Base-by-base conservation (phyloP, 2,329 filamentous ascomycete genomes). In the Ophiostoma himal-ulmi region DNA sequence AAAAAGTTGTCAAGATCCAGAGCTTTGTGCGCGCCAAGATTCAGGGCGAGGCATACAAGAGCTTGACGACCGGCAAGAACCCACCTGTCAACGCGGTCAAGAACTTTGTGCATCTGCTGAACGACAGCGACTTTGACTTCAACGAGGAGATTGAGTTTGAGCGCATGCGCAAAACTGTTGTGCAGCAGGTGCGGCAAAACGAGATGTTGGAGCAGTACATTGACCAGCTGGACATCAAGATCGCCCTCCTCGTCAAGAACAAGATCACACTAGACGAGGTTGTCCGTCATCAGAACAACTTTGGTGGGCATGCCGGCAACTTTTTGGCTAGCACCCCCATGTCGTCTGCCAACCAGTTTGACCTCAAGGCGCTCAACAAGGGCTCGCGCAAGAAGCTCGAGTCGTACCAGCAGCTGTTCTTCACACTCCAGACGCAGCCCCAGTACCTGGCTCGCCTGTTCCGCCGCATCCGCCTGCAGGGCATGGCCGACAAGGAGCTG, bases 231-330 rank as follows among this genome's bases (percentile, higher is more conserved):
- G 96, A 99, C 77, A 97, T 99, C 83, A 99, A 99, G 82, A 99
- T 99, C 78, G 95, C 95, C 0, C 86, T 99, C 3, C 85, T 99
- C 22, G 95, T 99, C 76, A 98, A 98, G 85, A 99, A 99, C 86
- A 99, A 99, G 81, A 99, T 99, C 77, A 98, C 95, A 0, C 85
- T 99, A 4, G 95, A 99, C 77, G 96, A 99, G 80, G 95, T 99
- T 37, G 92, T 99, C 70, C 93, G 93, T 76, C 95, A 98, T 78
- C 95, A 99, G 77, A 94, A 91, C 82, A 96, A 97, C 78, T 97
- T 95, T 76, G 95, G 95, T 70, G 94, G 94, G 1, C 91, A 95
- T 76, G 68, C 73, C 30, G 91, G 93, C 73, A 91, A 88, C 72
- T 85, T 98, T 39, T 84, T 99, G 67, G 91, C 92, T 71, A 97